phyloP scores from a whole-genome alignment of 495 filamentous ascomycete genomes.

The Hyphodiscus hymeniophilus region DNA sequence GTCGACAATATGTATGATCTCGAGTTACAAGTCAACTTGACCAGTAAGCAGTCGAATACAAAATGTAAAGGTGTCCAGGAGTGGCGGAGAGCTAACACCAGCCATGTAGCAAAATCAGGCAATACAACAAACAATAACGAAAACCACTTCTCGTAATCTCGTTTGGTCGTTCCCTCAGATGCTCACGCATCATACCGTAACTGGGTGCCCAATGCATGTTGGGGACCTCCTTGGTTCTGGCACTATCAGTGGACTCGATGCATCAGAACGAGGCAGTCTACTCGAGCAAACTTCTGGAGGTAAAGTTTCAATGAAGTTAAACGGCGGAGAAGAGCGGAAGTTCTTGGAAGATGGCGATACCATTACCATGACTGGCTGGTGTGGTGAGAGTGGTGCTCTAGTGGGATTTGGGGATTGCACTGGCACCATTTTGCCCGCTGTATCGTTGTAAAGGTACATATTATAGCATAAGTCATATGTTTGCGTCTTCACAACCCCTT shows the following conservation, averaged over 20 bases:
- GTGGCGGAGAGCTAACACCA: too few relatives aligned
- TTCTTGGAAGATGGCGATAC: conserved; percentile 83
- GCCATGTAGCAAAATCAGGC: too few relatives aligned
- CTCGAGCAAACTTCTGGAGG: conserved; percentile 61
- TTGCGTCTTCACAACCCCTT: too few relatives aligned
- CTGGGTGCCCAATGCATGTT: conserved; percentile 70
- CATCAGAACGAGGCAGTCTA: conserved; percentile 58
- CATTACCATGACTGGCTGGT: conserved; percentile 55
- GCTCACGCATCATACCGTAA: conserved; percentile 82
- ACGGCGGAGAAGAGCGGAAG: conserved; percentile 49
- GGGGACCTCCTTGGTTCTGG: conserved; percentile 86
- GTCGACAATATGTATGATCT: conserved; percentile 62
- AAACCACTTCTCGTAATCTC: conserved; percentile 27
- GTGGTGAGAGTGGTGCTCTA: conserved; percentile 41
- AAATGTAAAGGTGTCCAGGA: too few relatives aligned
- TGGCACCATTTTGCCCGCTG: conserved; percentile 28
- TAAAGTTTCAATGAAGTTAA: conserved; percentile 53
- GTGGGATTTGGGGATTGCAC: conserved; percentile 68
- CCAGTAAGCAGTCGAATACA: background rate
- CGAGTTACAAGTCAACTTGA: conserved; percentile 53
- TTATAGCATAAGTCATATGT: too few relatives aligned
- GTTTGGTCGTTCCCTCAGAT: conserved; percentile 81
- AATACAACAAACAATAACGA: conserved; percentile 57
- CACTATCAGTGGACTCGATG: conserved; percentile 70
- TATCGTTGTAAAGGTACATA: too few relatives aligned